These are phyloP conservation scores for Paraphaeosphaeria minitans DNA, from an alignment of 2,329 filamentous ascomycete species.

Conservation along the genomic window DNA sequence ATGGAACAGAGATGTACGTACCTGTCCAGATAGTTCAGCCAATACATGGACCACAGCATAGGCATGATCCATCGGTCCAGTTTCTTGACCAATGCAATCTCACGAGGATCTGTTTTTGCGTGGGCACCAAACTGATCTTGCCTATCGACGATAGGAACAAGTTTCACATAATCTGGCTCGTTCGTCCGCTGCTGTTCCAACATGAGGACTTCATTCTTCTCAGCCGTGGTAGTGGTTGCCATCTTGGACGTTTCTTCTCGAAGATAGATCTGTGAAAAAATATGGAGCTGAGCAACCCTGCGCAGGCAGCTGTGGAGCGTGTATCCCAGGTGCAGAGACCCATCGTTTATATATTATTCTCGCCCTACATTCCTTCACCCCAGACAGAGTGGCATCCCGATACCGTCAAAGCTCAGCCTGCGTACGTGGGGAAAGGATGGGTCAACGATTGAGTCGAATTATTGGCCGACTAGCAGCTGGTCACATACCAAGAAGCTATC, in stretches of 20 bases:
- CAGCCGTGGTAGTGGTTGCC: conserved; percentile 17
- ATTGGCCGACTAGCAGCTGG: not conserved
- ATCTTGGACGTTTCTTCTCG: conserved; percentile 18
- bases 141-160: conserved; percentile 30
- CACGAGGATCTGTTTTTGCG: conserved; percentile 41
- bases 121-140: conserved; percentile 42
- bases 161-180: conserved; percentile 29
- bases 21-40: conserved; percentile 5
- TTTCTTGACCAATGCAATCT: too few species aligned
- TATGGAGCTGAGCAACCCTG: not conserved
- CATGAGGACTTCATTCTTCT: conserved; percentile 33
- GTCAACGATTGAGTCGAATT: too few species aligned
- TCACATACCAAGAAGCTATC: conserved; percentile 4
- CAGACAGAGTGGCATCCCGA: not conserved
- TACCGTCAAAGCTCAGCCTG: not conserved
- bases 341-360: conserved; percentile 5
- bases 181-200: conserved; percentile 33
- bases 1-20: conserved; percentile 32
- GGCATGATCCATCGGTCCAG: too few species aligned
- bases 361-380: not conserved
- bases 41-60: too few species aligned
- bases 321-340: not conserved
- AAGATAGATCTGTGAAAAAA: conserved; percentile 1
- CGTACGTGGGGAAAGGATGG: not conserved
- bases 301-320: not conserved